Evolutionary conservation across 1,139 yeast species (phyloP), one percentile per base, ranked within the genome.

Genomic region (Geotrichum citri-aurantii): DNA sequence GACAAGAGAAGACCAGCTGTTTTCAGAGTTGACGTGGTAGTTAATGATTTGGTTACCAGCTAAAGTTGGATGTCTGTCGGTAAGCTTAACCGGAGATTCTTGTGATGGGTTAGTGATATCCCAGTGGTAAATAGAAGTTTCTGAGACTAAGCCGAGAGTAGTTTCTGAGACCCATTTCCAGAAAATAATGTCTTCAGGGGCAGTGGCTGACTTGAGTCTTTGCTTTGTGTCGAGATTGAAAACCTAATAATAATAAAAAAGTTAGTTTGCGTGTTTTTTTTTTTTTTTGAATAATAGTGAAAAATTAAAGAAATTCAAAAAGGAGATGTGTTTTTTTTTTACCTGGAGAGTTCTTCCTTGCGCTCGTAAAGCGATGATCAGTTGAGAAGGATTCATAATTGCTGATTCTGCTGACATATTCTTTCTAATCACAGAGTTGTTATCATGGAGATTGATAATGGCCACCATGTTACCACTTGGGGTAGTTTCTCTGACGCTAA

Each of bases 381-480:
- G 83, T 73, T 90, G 86, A 31, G 77, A 72, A 19, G 99, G 98
- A 73, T 92, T 96, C 95, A 95, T 86, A 71, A 95, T 93, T 56
- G 97, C 98, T 65, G 92, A 88, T 75, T 95, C 99, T 54, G 99
- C 99, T 59, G 90, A 83, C 97, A 95, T 95, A 73, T 88, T 88
- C 76, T 95, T 92, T 70, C 96, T 84, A 51, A 83, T 79, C 66
- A 89, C 85, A 67, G 84, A 81, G 71, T 84, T 83, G 76, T 84
- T 85, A 71, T 89, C 85, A 65, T 83, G 79, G 71, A 93, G 80
- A 72, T 93, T 93, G 65, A 95, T 83, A 68, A 95, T 93, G 56
- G 97, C 97, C 59, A 95, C 99, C 69, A 73, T 76, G 75, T 90
- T 91, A 63, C 95, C 91, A 57, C 80, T 79, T 61, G 85, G 84